phyloP scores from a whole-genome alignment of 2,329 filamentous ascomycete species.

The Neopestalotiopsis rosae region DNA sequence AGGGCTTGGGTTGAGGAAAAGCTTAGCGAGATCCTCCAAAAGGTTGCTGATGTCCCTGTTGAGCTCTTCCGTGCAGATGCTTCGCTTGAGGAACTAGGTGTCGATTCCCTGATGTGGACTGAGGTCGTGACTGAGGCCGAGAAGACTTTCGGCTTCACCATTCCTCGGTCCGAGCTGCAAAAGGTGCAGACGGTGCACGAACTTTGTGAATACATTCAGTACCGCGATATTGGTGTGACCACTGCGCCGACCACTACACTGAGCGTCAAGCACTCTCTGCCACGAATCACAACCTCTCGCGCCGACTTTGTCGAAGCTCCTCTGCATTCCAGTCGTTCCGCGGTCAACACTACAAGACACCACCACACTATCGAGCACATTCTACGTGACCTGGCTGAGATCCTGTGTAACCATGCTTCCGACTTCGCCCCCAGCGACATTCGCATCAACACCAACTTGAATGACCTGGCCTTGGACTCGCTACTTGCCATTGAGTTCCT shows the following conservation, averaged over 20 bases:
- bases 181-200: not conserved
- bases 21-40: slow-evolving; percentile 23
- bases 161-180: not conserved
- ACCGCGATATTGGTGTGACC: not conserved
- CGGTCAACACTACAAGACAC: not conserved
- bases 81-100: slow-evolving; percentile 23
- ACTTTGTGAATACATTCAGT: not conserved
- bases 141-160: not conserved
- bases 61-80: slow-evolving; percentile 18
- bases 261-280: not conserved
- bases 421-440: not conserved
- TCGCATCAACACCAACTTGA: not conserved
- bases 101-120: slow-evolving; percentile 26
- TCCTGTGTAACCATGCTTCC: not conserved
- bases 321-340: not conserved
- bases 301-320: not conserved
- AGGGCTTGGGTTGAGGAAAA: slow-evolving; percentile 9
- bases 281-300: not conserved
- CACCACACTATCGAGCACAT: not conserved
- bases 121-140: not conserved
- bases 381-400: not conserved
- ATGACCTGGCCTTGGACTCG: not conserved
- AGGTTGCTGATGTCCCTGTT: slow-evolving; percentile 25
- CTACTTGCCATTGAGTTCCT: slow-evolving; percentile 21
- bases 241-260: not conserved